phyloP scores from a whole-genome alignment of 352 stramenopile genomes.

The Phytophthora idaei region DNA sequence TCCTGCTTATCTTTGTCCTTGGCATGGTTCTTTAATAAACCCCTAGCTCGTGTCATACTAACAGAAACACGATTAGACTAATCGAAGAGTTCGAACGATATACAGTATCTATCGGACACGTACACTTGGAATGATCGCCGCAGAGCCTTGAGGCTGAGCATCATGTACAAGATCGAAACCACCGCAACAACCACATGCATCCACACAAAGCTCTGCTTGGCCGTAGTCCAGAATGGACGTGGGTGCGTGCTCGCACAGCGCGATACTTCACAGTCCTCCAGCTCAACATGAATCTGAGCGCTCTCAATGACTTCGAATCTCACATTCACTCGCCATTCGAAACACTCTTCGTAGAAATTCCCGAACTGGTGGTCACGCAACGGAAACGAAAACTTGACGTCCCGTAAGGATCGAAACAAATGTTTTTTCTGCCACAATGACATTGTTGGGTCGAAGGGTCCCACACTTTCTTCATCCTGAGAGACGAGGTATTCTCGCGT shows the following conservation, averaged over 20 bases:
- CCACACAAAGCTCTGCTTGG: constrained; percentile 75
- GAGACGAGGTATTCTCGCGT: constrained; percentile 56
- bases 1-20: background rate
- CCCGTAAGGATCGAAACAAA: constrained; percentile 55
- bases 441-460: constrained; percentile 63
- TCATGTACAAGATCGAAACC: constrained; percentile 63
- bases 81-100: background rate
- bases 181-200: constrained; percentile 65
- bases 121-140: constrained; percentile 59
- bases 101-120: constrained; percentile 10
- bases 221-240: constrained; percentile 56
- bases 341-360: constrained; percentile 83
- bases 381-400: constrained; percentile 56
- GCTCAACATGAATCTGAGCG: constrained; percentile 50
- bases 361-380: constrained; percentile 79
- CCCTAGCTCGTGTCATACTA: constrained; percentile 28
- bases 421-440: constrained; percentile 41
- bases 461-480: constrained; percentile 38
- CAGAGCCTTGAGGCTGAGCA: constrained; percentile 63
- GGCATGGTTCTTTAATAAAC: constrained; percentile 12
- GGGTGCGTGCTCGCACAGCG: constrained; percentile 46
- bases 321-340: constrained; percentile 79
- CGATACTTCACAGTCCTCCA: constrained; percentile 68
- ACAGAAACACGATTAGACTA: constrained; percentile 9
- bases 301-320: constrained; percentile 52